phyloP scores from a whole-genome alignment of 2,329 filamentous ascomycete genomes.

The Penicillium frequentans region DNA sequence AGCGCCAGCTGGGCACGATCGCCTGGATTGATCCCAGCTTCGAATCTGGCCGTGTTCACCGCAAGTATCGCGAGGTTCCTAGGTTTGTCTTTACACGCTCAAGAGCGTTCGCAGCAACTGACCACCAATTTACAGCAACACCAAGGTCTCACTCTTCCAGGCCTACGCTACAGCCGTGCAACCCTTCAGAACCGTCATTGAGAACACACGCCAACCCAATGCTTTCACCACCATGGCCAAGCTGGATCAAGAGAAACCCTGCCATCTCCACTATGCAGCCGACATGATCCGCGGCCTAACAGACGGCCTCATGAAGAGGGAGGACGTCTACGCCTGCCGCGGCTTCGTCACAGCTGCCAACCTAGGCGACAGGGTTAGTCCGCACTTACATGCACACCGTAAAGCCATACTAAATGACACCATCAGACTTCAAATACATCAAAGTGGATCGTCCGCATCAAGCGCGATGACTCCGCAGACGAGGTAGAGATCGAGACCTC shows the following conservation, averaged over 20 bases:
- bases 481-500: constrained; percentile 40
- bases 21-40: constrained; percentile 62
- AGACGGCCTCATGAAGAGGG: constrained; percentile 38
- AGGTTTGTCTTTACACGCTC: constrained; percentile 34
- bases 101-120: neutral
- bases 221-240: constrained; percentile 55
- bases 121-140: constrained; percentile 49
- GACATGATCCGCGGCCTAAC: constrained; percentile 54
- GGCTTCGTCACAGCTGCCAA: constrained; percentile 38
- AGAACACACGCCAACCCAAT: constrained; percentile 52
- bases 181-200: constrained; percentile 54
- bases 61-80: constrained; percentile 61
- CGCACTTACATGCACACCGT: neutral
- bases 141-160: constrained; percentile 61
- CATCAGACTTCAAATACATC: constrained; percentile 24
- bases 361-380: constrained; percentile 27
- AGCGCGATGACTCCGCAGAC: constrained; percentile 25
- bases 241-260: constrained; percentile 58
- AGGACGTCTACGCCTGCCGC: constrained; percentile 34
- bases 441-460: constrained; percentile 35
- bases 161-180: constrained; percentile 56
- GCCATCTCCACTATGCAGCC: constrained; percentile 57
- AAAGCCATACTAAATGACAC: constrained; percentile 9
- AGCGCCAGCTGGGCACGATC: constrained; percentile 53
- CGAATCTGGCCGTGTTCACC: constrained; percentile 53